Percentiles rank a stretch among this genome's conserved stretches.
Evolutionary conservation across 2,329 filamentous ascomycete genomes (phyloP).

Genomic region (Colletotrichum musicola): DNA sequence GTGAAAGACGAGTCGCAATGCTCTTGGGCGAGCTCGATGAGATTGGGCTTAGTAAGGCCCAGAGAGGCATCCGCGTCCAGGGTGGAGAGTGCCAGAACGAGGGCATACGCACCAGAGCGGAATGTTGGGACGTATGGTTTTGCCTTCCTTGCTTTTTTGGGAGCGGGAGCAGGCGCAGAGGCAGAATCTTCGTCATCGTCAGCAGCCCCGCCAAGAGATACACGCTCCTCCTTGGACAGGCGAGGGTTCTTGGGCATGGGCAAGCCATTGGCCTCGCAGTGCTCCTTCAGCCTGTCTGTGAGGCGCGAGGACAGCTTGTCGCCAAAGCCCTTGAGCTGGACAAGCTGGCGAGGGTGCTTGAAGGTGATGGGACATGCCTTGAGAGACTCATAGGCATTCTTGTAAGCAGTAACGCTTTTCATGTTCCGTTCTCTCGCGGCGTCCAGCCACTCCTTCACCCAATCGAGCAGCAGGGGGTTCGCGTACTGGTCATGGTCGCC

Average conservation of each 20-base stretch:
- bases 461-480: slow-evolving; percentile 78
- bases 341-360: slow-evolving; percentile 78
- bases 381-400: slow-evolving; percentile 81
- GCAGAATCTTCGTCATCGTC: slow-evolving; percentile 46
- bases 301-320: slow-evolving; percentile 78
- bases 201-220: slow-evolving; percentile 49
- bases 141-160: slow-evolving; percentile 70
- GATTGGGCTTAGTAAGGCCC: slow-evolving; percentile 75
- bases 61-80: slow-evolving; percentile 65
- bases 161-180: slow-evolving; percentile 47
- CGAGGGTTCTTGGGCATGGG: slow-evolving; percentile 73
- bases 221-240: slow-evolving; percentile 48
- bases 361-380: slow-evolving; percentile 79
- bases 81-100: slow-evolving; percentile 75
- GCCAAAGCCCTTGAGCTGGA: slow-evolving; percentile 80
- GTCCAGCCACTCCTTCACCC: slow-evolving; percentile 84
- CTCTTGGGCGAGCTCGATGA: slow-evolving; percentile 78
- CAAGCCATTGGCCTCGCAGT: slow-evolving; percentile 76
- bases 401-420: slow-evolving; percentile 79
- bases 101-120: slow-evolving; percentile 80
- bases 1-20: slow-evolving; percentile 81
- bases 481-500: slow-evolving; percentile 61
- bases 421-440: slow-evolving; percentile 75
- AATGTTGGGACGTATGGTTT: slow-evolving; percentile 79
- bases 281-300: slow-evolving; percentile 68